These are phyloP conservation scores for Fusarium austroafricanum DNA, from an alignment of 2,329 filamentous ascomycete species.

Conservation along the genomic window DNA sequence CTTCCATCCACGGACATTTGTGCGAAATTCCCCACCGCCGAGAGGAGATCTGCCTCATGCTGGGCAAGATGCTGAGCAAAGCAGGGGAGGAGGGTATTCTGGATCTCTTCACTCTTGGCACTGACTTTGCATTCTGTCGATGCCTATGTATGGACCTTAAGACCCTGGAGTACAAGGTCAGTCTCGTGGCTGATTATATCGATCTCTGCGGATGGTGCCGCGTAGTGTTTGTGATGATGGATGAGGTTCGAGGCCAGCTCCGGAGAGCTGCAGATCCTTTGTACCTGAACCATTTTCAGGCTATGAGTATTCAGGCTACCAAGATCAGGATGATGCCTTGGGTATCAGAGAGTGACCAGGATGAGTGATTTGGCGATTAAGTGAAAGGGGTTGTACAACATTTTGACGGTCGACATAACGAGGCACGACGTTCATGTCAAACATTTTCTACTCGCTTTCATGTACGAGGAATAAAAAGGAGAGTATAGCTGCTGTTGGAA, in stretches of 20 bases:
- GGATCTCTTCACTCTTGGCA: conserved; percentile 14
- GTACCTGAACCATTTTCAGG: conserved; percentile 6
- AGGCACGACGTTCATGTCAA: not conserved
- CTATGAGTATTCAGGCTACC: conserved; percentile 10
- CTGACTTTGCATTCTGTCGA: not conserved
- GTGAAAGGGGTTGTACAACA: not conserved
- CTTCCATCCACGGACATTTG: conserved; percentile 1
- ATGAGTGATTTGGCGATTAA: not conserved
- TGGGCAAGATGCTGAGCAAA: conserved; percentile 28
- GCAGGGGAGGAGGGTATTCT: conserved; percentile 12
- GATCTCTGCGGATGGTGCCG: conserved; percentile 23
- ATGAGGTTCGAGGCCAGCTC: conserved; percentile 1
- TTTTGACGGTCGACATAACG: not conserved
- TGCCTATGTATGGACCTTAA: not conserved
- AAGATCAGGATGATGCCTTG: conserved; percentile 9
- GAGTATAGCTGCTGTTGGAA: not conserved
- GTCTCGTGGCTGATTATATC: not conserved
- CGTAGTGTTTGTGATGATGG: not conserved
- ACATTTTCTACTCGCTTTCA: not conserved
- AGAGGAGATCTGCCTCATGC: conserved; percentile 6
- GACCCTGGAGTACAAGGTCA: conserved; percentile 5
- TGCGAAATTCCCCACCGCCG: not conserved
- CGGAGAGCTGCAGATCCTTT: conserved; percentile 9
- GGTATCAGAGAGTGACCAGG: not conserved
- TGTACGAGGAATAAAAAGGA: not conserved